Conservation (phyloP, 2,329 filamentous ascomycete species). For the Dothiorella sarmentorum region DNA sequence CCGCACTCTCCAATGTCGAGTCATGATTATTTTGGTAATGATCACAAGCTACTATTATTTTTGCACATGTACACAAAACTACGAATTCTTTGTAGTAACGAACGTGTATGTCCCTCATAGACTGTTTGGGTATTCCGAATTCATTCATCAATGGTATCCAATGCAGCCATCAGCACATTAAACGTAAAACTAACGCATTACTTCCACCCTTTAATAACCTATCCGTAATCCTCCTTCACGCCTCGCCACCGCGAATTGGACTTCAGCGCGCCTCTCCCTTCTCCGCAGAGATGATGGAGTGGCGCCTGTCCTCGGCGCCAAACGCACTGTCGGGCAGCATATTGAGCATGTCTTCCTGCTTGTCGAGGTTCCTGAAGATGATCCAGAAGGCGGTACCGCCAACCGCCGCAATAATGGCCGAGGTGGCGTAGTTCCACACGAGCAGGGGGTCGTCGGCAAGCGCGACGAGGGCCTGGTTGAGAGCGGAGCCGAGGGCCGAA, state of each 20-base stretch:
- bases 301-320: slow-evolving; percentile 29
- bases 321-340: slow-evolving; percentile 47
- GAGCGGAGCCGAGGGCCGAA: slow-evolving; percentile 64
- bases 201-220: neutral
- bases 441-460: slow-evolving; percentile 63
- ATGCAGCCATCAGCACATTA: neutral
- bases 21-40: too few species aligned
- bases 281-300: slow-evolving; percentile 18
- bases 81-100: too few species aligned
- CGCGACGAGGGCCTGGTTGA: slow-evolving; percentile 65
- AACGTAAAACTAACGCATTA: neutral
- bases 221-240: neutral
- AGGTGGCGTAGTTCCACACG: slow-evolving; percentile 67
- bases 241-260: neutral
- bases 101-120: neutral
- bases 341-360: slow-evolving; percentile 66
- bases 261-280: neutral
- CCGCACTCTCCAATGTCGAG: neutral
- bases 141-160: neutral
- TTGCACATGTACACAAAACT: too few species aligned
- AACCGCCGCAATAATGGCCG: slow-evolving; percentile 60
- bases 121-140: neutral
- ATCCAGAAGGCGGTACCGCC: slow-evolving; percentile 67
- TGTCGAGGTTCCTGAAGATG: slow-evolving; percentile 62
- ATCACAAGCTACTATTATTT: too few species aligned